Percentiles rank a stretch among this genome's conserved stretches.
These are phyloP conservation scores for Astrothelium macrocarpum DNA, from an alignment of 495 filamentous ascomycete genomes.

Conservation along the genomic window DNA sequence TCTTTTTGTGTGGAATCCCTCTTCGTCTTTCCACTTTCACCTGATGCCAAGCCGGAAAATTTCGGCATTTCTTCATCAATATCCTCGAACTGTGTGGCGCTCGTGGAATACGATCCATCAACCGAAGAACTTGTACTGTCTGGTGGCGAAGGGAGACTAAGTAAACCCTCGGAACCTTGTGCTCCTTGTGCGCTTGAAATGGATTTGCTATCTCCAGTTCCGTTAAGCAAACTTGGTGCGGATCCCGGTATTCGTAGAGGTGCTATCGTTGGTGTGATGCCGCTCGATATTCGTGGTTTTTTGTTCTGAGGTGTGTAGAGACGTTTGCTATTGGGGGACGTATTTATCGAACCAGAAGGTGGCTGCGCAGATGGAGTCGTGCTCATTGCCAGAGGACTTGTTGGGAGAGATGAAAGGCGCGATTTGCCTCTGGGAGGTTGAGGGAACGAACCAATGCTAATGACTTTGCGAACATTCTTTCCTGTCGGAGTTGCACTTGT, in stretches of 20 bases:
- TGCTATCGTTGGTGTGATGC: neutral
- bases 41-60: constrained; percentile 9
- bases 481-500: constrained; percentile 35
- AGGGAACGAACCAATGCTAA: constrained; percentile 89
- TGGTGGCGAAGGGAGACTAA: constrained; percentile 66
- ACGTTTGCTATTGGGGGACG: constrained; percentile 10
- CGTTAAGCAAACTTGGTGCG: constrained; percentile 65
- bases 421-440: constrained; percentile 63
- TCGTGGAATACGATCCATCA: constrained; percentile 82
- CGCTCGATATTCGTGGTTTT: neutral
- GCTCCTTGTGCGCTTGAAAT: constrained; percentile 47
- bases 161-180: constrained; percentile 58
- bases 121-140: constrained; percentile 84
- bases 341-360: constrained; percentile 23
- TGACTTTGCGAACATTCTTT: constrained; percentile 67
- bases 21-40: constrained; percentile 34
- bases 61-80: constrained; percentile 40
- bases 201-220: constrained; percentile 64
- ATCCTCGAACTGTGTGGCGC: constrained; percentile 80
- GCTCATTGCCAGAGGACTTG: constrained; percentile 48
- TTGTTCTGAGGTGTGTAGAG: neutral
- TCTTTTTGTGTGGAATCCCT: constrained; percentile 34
- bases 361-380: constrained; percentile 14
- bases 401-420: constrained; percentile 45
- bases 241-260: constrained; percentile 22